Evolutionary conservation across 495 filamentous ascomycete genomes (phyloP).

Genomic region (Hypoxylon cercidicola): DNA sequence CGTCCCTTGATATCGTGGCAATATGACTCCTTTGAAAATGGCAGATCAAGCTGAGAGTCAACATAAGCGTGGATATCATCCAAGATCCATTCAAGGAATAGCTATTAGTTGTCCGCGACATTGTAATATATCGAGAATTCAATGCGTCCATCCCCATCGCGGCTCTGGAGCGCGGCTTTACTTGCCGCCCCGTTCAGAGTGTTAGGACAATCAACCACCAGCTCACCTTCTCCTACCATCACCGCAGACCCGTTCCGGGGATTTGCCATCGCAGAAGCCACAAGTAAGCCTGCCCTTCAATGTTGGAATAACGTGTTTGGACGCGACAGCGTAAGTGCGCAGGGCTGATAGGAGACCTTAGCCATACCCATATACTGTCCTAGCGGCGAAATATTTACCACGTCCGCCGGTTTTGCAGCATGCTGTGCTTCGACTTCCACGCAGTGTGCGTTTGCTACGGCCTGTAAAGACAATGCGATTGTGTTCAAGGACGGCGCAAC

Average conservation of each 20-base stretch:
- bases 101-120: too few species aligned
- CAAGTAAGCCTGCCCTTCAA: slow-evolving; percentile 15
- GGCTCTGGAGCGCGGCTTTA: slow-evolving; percentile 11
- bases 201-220: slow-evolving; percentile 14
- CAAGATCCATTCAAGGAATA: too few species aligned
- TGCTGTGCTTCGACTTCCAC: slow-evolving; percentile 26
- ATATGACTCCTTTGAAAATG: too few species aligned
- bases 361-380: slow-evolving; percentile 26
- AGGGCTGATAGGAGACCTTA: slow-evolving; percentile 4
- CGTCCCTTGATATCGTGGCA: background rate
- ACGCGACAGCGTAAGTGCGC: background rate
- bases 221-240: slow-evolving; percentile 5
- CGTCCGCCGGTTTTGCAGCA: slow-evolving; percentile 18
- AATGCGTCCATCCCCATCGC: background rate
- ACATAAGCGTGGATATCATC: too few species aligned
- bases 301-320: background rate
- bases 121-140: background rate
- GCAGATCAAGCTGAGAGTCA: too few species aligned
- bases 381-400: slow-evolving; percentile 25
- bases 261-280: slow-evolving; percentile 5
- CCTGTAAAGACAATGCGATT: slow-evolving; percentile 27
- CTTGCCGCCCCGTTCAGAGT: slow-evolving; percentile 13
- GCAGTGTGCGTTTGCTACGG: slow-evolving; percentile 24
- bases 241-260: slow-evolving; percentile 29
- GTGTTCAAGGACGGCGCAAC: slow-evolving; percentile 13